phyloP scores from a whole-genome alignment of 208 protist species.

The Porcisia hertigi region DNA sequence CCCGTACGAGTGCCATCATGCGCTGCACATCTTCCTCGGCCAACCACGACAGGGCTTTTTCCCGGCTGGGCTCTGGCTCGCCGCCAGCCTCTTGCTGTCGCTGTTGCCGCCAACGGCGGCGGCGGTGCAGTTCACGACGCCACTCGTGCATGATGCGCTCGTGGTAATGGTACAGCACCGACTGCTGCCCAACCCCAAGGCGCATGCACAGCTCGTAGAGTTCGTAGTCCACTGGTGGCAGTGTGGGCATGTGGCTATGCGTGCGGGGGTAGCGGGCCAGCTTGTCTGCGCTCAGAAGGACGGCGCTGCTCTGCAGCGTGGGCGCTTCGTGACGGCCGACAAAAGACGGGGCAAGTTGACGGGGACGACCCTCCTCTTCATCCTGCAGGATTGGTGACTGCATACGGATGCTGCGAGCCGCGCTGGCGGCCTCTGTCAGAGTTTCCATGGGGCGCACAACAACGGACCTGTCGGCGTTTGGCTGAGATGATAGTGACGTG shows the following conservation, averaged over 20 bases:
- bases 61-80: background rate
- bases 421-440: conserved; percentile 13
- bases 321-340: conserved; percentile 48
- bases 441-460: conserved; percentile 9
- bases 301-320: conserved; percentile 24
- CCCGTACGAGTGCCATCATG: conserved; percentile 68
- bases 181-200: conserved; percentile 48
- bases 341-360: conserved; percentile 56
- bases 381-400: conserved; percentile 64
- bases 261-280: conserved; percentile 68
- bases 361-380: conserved; percentile 55
- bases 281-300: conserved; percentile 53
- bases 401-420: conserved; percentile 28
- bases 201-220: conserved; percentile 72
- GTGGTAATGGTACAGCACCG: conserved; percentile 72
- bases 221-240: conserved; percentile 84
- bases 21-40: conserved; percentile 44
- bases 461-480: conserved; percentile 3
- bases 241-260: conserved; percentile 47
- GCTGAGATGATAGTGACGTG: background rate
- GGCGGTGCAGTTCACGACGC: conserved; percentile 46
- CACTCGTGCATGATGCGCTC: conserved; percentile 75
- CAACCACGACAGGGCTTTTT: background rate
- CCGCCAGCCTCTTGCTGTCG: background rate
- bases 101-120: conserved; percentile 15